A percentile compares a stretch with the other conserved stretches of the same genome.
phyloP scores from a whole-genome alignment of 2,329 filamentous ascomycete genomes.

The Cladosporium sp. region DNA sequence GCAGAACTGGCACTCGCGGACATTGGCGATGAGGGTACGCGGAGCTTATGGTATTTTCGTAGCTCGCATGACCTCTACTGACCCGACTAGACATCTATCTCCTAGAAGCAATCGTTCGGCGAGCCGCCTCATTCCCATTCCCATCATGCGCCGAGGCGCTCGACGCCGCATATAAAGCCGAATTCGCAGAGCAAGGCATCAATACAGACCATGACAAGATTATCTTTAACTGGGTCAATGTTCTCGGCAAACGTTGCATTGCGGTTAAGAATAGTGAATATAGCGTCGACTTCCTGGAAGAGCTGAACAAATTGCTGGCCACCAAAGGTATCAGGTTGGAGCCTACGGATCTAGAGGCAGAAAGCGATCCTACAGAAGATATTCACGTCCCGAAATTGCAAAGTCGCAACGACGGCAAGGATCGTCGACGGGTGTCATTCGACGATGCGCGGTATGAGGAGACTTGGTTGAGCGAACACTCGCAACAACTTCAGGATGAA shows the following conservation, averaged over 20 bases:
- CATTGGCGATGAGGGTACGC: slow-evolving; percentile 38
- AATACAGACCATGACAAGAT: slow-evolving; percentile 70
- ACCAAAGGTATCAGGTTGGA: background rate
- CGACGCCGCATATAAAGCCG: slow-evolving; percentile 65
- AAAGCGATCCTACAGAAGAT: background rate
- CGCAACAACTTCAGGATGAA: slow-evolving; percentile 14
- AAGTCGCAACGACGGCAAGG: slow-evolving; percentile 33
- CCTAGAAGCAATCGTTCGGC: slow-evolving; percentile 70
- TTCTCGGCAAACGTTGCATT: background rate
- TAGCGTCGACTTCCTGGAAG: background rate
- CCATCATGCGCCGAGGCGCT: slow-evolving; percentile 67
- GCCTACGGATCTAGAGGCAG: background rate
- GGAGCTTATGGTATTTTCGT: background rate
- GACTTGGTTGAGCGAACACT: slow-evolving; percentile 39
- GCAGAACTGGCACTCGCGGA: slow-evolving; percentile 34
- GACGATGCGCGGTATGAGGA: slow-evolving; percentile 52
- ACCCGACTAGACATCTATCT: slow-evolving; percentile 65
- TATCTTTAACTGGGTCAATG: slow-evolving; percentile 12
- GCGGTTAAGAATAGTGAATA: background rate
- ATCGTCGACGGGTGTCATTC: slow-evolving; percentile 48
- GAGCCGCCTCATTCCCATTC: slow-evolving; percentile 61
- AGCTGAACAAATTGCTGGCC: background rate
- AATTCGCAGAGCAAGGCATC: slow-evolving; percentile 67
- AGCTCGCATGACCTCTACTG: background rate
- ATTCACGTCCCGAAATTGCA: background rate